A percentile compares a stretch with the other conserved stretches of the same genome.
Conservation (phyloP, 176 grass and related monocot species). For the Avena eriantha region DNA sequence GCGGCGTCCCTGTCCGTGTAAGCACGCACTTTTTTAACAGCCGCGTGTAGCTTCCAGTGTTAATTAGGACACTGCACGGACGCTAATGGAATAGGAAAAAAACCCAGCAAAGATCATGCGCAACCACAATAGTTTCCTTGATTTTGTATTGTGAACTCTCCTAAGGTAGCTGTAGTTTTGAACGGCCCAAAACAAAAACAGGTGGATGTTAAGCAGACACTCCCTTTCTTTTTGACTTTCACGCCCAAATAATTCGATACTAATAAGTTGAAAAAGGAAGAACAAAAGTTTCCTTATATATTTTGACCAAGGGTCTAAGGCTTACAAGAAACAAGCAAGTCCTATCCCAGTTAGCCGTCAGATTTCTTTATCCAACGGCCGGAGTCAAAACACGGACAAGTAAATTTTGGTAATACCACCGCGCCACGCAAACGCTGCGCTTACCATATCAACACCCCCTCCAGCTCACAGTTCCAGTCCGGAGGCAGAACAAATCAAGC, state of each 20-base stretch:
- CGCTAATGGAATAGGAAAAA: slow-evolving; percentile 25
- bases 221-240: neutral
- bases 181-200: neutral
- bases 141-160: neutral
- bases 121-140: neutral
- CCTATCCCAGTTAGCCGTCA: neutral
- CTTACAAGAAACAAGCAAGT: neutral
- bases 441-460: slow-evolving; percentile 35
- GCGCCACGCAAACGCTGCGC: neutral
- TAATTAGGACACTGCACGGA: neutral
- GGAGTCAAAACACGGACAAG: neutral
- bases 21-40: neutral
- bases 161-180: too few relatives aligned
- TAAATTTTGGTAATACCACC: neutral
- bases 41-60: neutral
- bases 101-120: neutral
- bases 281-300: neutral
- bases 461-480: slow-evolving; percentile 6
- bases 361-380: slow-evolving; percentile 33
- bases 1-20: slow-evolving; percentile 15
- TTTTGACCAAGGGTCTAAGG: slow-evolving; percentile 3
- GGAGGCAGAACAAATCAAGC: slow-evolving; percentile 29
- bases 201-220: neutral
- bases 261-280: slow-evolving; percentile 1
- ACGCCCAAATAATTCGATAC: neutral